A percentile compares a stretch with the other conserved stretches of the same genome.
phyloP scores from a whole-genome alignment of 1,284 basidiomycete genomes.

The Austroboletus niveus region DNA sequence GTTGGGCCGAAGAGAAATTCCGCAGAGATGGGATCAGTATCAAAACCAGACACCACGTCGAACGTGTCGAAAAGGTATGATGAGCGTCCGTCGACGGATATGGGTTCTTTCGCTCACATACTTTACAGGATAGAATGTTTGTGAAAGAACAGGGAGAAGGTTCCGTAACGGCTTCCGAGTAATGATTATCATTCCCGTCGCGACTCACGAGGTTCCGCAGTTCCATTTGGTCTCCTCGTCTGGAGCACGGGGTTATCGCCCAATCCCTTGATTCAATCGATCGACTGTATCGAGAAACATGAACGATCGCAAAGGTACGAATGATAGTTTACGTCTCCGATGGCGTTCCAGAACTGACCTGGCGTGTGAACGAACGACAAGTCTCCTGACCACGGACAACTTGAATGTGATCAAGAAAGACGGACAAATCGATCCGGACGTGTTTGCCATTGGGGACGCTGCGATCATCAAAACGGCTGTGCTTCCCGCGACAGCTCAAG shows the following conservation, averaged over 20 bases:
- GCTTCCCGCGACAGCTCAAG: slow-evolving; percentile 84
- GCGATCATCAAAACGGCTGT: slow-evolving; percentile 57
- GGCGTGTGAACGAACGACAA: slow-evolving; percentile 26
- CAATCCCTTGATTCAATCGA: slow-evolving; percentile 70
- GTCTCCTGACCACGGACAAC: slow-evolving; percentile 60
- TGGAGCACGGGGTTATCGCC: slow-evolving; percentile 85
- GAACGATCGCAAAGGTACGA: slow-evolving; percentile 57
- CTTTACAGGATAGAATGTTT: slow-evolving; percentile 50
- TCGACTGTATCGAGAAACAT: slow-evolving; percentile 63
- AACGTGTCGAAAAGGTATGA: slow-evolving; percentile 65
- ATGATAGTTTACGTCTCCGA: slow-evolving; percentile 1
- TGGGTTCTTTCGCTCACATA: slow-evolving; percentile 16
- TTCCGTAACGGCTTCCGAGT: slow-evolving; percentile 19
- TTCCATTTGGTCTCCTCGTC: slow-evolving; percentile 79
- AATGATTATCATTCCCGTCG: slow-evolving; percentile 6
- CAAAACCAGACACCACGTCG: slow-evolving; percentile 76
- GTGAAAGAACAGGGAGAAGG: slow-evolving; percentile 67
- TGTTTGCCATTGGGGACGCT: slow-evolving; percentile 85
- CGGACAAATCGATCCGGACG: slow-evolving; percentile 62
- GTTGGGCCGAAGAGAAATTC: slow-evolving; percentile 74
- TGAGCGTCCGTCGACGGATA: slow-evolving; percentile 8
- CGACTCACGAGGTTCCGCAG: slow-evolving; percentile 36
- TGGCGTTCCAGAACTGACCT: slow-evolving; percentile 10
- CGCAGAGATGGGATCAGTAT: slow-evolving; percentile 77
- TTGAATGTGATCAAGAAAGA: slow-evolving; percentile 60